These are phyloP conservation scores for Polychaeton citri DNA, from an alignment of 2,329 filamentous ascomycete species.

Conservation along the genomic window DNA sequence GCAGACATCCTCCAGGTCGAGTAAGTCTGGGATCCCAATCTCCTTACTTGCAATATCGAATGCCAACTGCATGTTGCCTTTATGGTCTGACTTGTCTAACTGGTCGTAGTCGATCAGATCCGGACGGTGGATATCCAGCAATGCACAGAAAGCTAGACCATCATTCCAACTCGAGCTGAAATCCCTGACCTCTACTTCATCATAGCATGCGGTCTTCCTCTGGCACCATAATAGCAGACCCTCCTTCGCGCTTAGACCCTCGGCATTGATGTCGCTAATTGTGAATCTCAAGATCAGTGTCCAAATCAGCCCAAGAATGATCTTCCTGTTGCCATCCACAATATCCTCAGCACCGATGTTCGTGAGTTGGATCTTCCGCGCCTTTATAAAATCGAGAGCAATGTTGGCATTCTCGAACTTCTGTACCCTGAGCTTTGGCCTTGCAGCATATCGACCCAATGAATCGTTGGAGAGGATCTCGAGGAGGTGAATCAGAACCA, in stretches of 20 bases:
- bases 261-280: constrained; percentile 96
- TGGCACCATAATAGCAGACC: constrained; percentile 94
- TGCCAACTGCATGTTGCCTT: constrained; percentile 93
- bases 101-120: constrained; percentile 95
- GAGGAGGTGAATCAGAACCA: constrained; percentile 89
- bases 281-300: constrained; percentile 95
- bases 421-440: constrained; percentile 91
- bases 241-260: constrained; percentile 95
- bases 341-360: constrained; percentile 98
- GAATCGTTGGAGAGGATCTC: constrained; percentile 93
- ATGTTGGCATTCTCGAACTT: constrained; percentile 97
- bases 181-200: constrained; percentile 88
- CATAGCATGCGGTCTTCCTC: constrained; percentile 95
- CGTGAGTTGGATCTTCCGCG: constrained; percentile 84
- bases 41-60: constrained; percentile 94
- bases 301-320: constrained; percentile 95
- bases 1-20: constrained; percentile 96
- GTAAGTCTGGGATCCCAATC: constrained; percentile 88
- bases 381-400: constrained; percentile 84
- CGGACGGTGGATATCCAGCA: constrained; percentile 91
- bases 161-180: constrained; percentile 97
- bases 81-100: constrained; percentile 85
- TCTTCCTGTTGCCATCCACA: constrained; percentile 94
- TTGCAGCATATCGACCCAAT: constrained; percentile 89
- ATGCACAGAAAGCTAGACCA: constrained; percentile 86